Evolutionary conservation across 1,284 basidiomycete genomes (phyloP), one percentile per base, ranked within the genome.

Genomic region (Phellopilus nigrolimitatus): DNA sequence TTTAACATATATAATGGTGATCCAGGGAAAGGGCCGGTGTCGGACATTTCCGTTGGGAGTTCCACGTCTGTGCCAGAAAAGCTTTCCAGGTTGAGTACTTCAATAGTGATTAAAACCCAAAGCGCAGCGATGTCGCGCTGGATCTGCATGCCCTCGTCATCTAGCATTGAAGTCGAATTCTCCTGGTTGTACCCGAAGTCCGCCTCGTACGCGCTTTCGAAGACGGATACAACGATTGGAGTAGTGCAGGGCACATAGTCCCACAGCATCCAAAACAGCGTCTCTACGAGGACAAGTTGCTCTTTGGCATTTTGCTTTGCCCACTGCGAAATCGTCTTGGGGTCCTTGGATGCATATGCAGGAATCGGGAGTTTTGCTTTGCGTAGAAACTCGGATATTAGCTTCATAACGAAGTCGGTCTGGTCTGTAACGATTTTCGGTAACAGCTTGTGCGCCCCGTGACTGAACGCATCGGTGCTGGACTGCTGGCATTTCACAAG

Each of bases 181-280:
- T 74, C 70, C 64, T 93, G 91, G 0, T 62, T 66, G 9, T 78
- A 74, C 0, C 90, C 91, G 17, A 91, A 74, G 36, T 81, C 73
- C 0, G 83, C 84, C 15, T 68, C 64, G 61, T 86, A 87, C 3
- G 84, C 80, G 1, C 79, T 72, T 52, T 82, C 73, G 62, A 84
- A 82, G 25, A 92, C 73, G 47, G 69, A 68, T 52, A 78, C 70
- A 24, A 90, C 80, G 51, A 86, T 64, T 1, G 73, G 66, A 2
- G 84, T 85, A 31, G 72, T 74, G 57, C 88, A 83, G 0, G 82
- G 69, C 5, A 82, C 78, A 54, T 82, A 83, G n/a, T 78, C 81
- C 80, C 87, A 92, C 78, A 91, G 82, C 2, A 83, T 75, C 78
- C 89, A 90, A 64, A 94, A 95, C 27, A 92, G 72, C 30, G 91